Evolutionary conservation across 768 basidiomycete species (phyloP), one percentile per base, ranked within the genome.

Genomic region (Lentinula raphanica): DNA sequence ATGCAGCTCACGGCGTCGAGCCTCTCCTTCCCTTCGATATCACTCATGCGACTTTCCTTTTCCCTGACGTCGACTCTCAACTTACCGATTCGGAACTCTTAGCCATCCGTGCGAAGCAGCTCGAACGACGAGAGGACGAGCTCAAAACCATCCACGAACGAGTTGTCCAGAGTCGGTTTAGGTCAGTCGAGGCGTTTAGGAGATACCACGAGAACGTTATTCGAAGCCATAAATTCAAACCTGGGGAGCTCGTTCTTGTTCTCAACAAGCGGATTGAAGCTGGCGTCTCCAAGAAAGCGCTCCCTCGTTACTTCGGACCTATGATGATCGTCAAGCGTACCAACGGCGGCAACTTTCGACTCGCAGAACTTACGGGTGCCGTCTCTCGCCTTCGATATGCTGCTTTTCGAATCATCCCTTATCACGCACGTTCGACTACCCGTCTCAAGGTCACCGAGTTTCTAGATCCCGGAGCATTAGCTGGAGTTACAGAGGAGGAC

Each of bases 21-120:
- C n/a, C n/a, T n/a, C n/a, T 74, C 3, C 58, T 72, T 8, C 72
- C 67, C 2, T 67, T 70, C 46, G 68, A 69, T 27, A 46, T 46
- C 45, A 46, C 45, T 19, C 45, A 46, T 13, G 45, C 45, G 11
- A 46, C 45, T 13, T 31, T 72, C 4, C 56, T 57, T 17, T 63
- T 70, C 49, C 59, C 66, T 0, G 68, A 65, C 2, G 69, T 69
- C 40, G 51, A 69, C 40, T 45, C 65, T 0, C 49, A 63, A 5
- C 61, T 56, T 1, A 48, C 62, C 29, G 28, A 59, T 2, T 7
- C 35, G 17, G 35, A 36, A 1, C 35, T 36, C 17, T 11, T 36
- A 11, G 35, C 11, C 9, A 9, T 36, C 5, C 9, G 35, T 11
- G 35, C 35, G 2, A 9, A 36, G 5, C 35, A 36, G 4, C 35